Conservation (phyloP, 106 monocot genomes). For the Cymbidium sinense region DNA sequence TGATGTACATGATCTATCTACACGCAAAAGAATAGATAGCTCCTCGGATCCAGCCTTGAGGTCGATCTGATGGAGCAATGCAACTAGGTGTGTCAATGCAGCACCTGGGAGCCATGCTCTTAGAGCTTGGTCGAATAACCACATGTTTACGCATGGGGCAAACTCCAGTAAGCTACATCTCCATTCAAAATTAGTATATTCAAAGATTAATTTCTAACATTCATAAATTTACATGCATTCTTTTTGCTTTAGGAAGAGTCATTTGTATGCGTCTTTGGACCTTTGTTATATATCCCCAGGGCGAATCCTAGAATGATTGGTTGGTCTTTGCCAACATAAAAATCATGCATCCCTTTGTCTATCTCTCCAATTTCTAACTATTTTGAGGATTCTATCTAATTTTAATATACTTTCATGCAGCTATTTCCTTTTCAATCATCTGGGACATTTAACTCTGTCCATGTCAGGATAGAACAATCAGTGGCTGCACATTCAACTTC, state of each 20-base stretch:
- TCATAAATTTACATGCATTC: background rate
- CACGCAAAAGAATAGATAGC: conserved; percentile 32
- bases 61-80: conserved; percentile 61
- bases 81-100: conserved; percentile 48
- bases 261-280: too few relatives aligned
- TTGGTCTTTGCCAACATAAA: conserved; percentile 7
- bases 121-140: conserved; percentile 86
- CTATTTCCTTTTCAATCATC: conserved; percentile 58
- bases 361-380: background rate
- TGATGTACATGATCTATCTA: too few relatives aligned
- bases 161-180: conserved; percentile 50
- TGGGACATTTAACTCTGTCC: conserved; percentile 19
- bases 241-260: conserved; percentile 45
- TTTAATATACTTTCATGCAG: conserved; percentile 27
- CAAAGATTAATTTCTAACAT: background rate
- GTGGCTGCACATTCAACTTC: too few relatives aligned
- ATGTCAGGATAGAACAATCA: conserved; percentile 30
- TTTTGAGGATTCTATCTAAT: too few relatives aligned
- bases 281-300: conserved; percentile 76
- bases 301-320: conserved; percentile 94
- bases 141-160: conserved; percentile 74
- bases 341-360: background rate
- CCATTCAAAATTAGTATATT: background rate
- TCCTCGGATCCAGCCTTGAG: conserved; percentile 45
- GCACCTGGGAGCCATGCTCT: conserved; percentile 82